Percentiles rank a stretch among this genome's conserved stretches.
phyloP scores from a whole-genome alignment of 345 rosid species.

The Salix dunnii region DNA sequence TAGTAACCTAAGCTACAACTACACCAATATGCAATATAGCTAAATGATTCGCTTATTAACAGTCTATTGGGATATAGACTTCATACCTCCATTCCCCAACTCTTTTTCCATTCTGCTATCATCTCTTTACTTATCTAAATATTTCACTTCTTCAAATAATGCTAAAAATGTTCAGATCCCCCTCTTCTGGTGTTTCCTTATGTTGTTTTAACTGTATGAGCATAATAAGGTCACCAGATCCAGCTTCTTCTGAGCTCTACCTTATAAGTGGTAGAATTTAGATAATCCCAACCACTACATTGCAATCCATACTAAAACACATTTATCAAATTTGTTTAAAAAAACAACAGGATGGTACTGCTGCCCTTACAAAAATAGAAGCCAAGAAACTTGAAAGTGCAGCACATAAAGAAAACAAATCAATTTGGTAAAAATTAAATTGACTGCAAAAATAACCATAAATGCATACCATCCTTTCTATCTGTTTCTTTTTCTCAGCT shows the following conservation, averaged over 20 bases:
- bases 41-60: too few species aligned
- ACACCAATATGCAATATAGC: too few species aligned
- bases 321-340: background rate
- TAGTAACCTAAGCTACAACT: too few species aligned
- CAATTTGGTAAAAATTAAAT: background rate
- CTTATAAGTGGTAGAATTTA: background rate
- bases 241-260: background rate
- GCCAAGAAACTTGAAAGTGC: too few species aligned
- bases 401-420: background rate
- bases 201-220: background rate
- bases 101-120: too few species aligned
- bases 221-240: background rate
- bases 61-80: too few species aligned
- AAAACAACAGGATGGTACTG: background rate
- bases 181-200: background rate
- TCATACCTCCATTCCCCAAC: too few species aligned
- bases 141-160: too few species aligned
- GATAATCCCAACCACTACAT: background rate
- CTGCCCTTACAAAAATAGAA: background rate
- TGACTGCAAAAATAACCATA: background rate
- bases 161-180: background rate
- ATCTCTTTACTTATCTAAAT: too few species aligned
- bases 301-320: background rate
- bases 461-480: slow-evolving; percentile 76
- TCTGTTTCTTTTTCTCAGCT: slow-evolving; percentile 79